phyloP scores from a whole-genome alignment of 371 early-diverging fungal genomes.

The Mortierella sp. region DNA sequence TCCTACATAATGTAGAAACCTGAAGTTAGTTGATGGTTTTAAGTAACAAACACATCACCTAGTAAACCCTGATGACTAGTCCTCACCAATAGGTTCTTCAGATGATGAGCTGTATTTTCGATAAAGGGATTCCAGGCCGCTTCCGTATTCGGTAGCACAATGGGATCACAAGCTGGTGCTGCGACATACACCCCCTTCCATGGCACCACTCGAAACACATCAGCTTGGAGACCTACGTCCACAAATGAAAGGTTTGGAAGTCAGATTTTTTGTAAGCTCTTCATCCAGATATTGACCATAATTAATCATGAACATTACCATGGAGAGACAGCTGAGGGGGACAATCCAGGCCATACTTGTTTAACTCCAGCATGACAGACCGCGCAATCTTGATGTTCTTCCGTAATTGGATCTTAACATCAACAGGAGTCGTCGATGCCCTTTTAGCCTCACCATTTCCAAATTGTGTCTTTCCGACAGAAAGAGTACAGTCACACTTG shows the following conservation, averaged over 20 bases:
- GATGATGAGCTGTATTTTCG: slow-evolving; percentile 9
- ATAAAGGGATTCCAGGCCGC: slow-evolving; percentile 11
- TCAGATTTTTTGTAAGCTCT: not conserved
- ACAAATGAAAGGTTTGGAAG: not conserved
- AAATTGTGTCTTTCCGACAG: slow-evolving; percentile 4
- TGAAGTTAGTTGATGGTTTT: slow-evolving; percentile 1
- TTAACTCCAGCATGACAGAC: slow-evolving; percentile 10
- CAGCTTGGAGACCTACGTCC: slow-evolving; percentile 12
- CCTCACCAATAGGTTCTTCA: slow-evolving; percentile 16
- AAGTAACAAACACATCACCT: not conserved
- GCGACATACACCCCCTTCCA: slow-evolving; percentile 17
- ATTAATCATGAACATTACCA: slow-evolving; percentile 5
- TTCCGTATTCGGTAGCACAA: slow-evolving; percentile 14
- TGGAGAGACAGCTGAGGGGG: slow-evolving; percentile 10
- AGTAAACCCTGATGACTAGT: not conserved
- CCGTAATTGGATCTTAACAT: slow-evolving; percentile 8
- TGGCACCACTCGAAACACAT: slow-evolving; percentile 9
- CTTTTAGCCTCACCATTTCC: slow-evolving; percentile 5
- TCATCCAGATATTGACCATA: too few species aligned
- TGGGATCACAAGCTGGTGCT: slow-evolving; percentile 15
- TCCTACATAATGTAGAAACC: slow-evolving; percentile 12
- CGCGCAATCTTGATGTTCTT: slow-evolving; percentile 17
- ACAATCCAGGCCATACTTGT: slow-evolving; percentile 18
- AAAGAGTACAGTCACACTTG: slow-evolving; percentile 16
- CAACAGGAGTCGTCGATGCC: slow-evolving; percentile 4